Evolutionary conservation across 192 early-diverging fungal species (phyloP).

Genomic region (Chytriomyces sp.): DNA sequence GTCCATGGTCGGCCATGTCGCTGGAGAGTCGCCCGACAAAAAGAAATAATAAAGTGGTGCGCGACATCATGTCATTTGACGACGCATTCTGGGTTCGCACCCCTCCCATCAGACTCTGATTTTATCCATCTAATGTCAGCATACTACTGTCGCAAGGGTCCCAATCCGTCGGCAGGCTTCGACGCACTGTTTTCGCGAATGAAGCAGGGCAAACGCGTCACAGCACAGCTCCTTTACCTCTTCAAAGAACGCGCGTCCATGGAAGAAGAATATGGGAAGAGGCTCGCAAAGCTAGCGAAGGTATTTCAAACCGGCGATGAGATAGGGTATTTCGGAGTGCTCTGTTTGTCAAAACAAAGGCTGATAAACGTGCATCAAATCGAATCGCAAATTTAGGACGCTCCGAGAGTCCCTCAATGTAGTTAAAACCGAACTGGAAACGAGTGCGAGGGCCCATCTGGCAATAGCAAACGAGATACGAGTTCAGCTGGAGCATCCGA

Average conservation of each 20-base stretch:
- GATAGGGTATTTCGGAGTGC: slow-evolving; percentile 38
- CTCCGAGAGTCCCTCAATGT: slow-evolving; percentile 49
- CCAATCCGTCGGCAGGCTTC: slow-evolving; percentile 32
- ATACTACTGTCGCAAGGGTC: background rate
- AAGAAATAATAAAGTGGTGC: background rate
- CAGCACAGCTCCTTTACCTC: slow-evolving; percentile 41
- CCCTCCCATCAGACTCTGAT: background rate
- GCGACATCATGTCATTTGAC: background rate
- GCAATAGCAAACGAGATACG: slow-evolving; percentile 49
- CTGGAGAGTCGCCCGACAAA: background rate
- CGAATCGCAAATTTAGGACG: slow-evolving; percentile 24
- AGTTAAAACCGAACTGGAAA: slow-evolving; percentile 49
- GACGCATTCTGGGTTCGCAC: background rate
- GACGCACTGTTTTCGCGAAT: slow-evolving; percentile 47
- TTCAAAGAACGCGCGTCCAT: slow-evolving; percentile 50
- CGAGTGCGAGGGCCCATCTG: slow-evolving; percentile 37
- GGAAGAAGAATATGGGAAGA: slow-evolving; percentile 58
- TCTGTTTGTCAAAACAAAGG: background rate
- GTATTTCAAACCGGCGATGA: slow-evolving; percentile 50
- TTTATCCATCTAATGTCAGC: background rate
- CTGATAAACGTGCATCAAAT: background rate
- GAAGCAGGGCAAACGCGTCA: slow-evolving; percentile 50
- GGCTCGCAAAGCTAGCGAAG: slow-evolving; percentile 48
- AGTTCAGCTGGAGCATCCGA: slow-evolving; percentile 45
- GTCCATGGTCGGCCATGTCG: background rate